Base-by-base conservation (phyloP, 192 early-diverging fungal species). In the Entomortierella lignicola region DNA sequence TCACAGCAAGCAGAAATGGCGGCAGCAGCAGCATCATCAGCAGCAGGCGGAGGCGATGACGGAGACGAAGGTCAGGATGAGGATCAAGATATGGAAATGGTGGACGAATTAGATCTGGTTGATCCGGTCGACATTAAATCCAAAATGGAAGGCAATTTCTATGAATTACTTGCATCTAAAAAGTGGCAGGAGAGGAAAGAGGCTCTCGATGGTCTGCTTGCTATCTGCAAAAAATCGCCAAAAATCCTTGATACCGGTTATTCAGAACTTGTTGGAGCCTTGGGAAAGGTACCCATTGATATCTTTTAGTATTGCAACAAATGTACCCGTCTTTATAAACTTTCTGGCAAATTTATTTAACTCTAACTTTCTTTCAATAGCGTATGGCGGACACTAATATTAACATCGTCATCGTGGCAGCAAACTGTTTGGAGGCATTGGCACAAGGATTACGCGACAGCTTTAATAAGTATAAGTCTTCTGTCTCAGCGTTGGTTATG, bases 181-280 rank as follows among this genome's bases (percentile, higher is more conserved):
- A 98, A 98, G 70, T 99, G 98, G 98, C 91, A 97, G 81, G 97
- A 98, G 72, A 88, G 98, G 72, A 97, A 97, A 66, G 96, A 98
- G 66, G 95, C 90, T 0, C 68, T 98, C 42, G 95, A 96, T 54
- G 86, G 74, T 13, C 73, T 99, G 29, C 66, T 94, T 8, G 90
- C 81, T 32, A 75, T 94, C 5, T 81, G 90, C 20, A 91, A 92
- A 64, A 91, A 92, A 64, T 82, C 87, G 5, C 94, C 93, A 10
- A 94, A 91, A 63, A 88, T 96, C 20, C 83, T 87, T 18, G 94
- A 95, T 54, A 89, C 85, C 27, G 72, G 89, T 52, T 96, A 95
- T 57, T 89, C 91, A 25, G 96, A 98, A 59, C 82, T 99, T 8
- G 84, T 98, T 5, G 85, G 86, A 18, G 88, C 90, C 18, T 85